These are phyloP conservation scores for Chlamydomonas schloesseri DNA, from an alignment of 139 green algal species.

Conservation along the genomic window DNA sequence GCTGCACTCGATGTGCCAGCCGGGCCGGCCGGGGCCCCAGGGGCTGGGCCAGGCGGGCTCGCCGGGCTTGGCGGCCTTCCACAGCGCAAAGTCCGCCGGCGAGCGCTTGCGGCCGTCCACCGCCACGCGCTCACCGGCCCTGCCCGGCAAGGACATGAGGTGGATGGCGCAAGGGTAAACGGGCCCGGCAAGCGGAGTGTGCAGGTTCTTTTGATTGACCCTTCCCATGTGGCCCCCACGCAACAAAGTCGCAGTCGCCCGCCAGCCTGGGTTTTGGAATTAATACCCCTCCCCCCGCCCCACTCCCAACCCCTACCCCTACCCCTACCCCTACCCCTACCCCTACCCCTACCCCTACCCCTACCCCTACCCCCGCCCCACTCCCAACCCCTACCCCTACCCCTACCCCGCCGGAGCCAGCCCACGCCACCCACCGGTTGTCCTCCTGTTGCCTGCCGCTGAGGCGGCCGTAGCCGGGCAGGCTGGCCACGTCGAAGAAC, in stretches of 20 bases:
- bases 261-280: too few species aligned
- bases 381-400: neutral
- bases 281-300: too few species aligned
- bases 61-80: slow-evolving; percentile 93
- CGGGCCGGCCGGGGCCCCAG: slow-evolving; percentile 93
- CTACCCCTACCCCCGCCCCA: too few species aligned
- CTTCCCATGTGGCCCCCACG: too few species aligned
- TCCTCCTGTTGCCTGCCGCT: slow-evolving; percentile 81
- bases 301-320: too few species aligned
- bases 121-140: slow-evolving; percentile 89
- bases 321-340: too few species aligned
- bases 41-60: slow-evolving; percentile 93
- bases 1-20: slow-evolving; percentile 98
- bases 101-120: slow-evolving; percentile 91
- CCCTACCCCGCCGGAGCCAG: neutral
- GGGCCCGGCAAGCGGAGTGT: too few species aligned
- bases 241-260: too few species aligned
- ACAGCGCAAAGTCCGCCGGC: slow-evolving; percentile 97
- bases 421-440: slow-evolving; percentile 67
- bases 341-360: too few species aligned
- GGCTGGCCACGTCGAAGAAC: slow-evolving; percentile 91
- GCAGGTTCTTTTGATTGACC: too few species aligned
- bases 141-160: too few species aligned
- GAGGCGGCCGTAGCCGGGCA: slow-evolving; percentile 92
- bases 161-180: too few species aligned